Base-by-base conservation (phyloP, 1,284 basidiomycete genomes). In the Trichosporon coremiiforme region DNA sequence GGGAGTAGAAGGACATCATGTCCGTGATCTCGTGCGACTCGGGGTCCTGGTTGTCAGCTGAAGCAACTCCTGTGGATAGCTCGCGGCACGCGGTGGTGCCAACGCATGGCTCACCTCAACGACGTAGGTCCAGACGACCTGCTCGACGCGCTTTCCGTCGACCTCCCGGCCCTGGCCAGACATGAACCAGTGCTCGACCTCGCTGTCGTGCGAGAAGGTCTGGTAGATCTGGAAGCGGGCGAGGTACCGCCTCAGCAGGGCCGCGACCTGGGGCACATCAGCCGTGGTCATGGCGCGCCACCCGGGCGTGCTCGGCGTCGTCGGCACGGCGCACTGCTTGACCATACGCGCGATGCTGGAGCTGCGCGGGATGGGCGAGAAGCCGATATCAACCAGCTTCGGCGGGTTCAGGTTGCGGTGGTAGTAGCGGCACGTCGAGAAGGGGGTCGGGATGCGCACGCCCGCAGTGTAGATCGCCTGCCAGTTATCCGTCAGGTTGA, bases 381-480 rank as follows among this genome's bases (percentile, higher is more conserved):
- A 99, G 38, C 90, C 90, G 70, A 94, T 89, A 73, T 97, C 94
- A 68, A 98, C 88, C 25, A 99, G 89, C 83, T 99, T 99, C 12
- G 89, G 87, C 25, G 98, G 89, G 81, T 98, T 98, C 66, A 99
- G 85, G 63, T 92, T 90, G 22, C 97, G 94, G 80, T 99, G 97
- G 84, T 89, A 93, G 83, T 98, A 98, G 89, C 90, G 86, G 82
- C 91, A 94, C 13, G 89, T 90, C 4, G 92, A 89, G 29, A 97
- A 88, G 0, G 95, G 95, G 0, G 95, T 97, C 8, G 95, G 95
- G 29, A 98, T 85, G 41, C 95, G 89, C 17, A 94, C 89, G 7
- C 95, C 94, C 33, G 89, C 95, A 0, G 97, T 99, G 83, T 99
- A 99, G 69, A 99, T 93, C 4, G 97, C 97, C 84, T 99, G 97